Base-by-base conservation (phyloP, 1,284 basidiomycete genomes). In the Irpex sp. region DNA sequence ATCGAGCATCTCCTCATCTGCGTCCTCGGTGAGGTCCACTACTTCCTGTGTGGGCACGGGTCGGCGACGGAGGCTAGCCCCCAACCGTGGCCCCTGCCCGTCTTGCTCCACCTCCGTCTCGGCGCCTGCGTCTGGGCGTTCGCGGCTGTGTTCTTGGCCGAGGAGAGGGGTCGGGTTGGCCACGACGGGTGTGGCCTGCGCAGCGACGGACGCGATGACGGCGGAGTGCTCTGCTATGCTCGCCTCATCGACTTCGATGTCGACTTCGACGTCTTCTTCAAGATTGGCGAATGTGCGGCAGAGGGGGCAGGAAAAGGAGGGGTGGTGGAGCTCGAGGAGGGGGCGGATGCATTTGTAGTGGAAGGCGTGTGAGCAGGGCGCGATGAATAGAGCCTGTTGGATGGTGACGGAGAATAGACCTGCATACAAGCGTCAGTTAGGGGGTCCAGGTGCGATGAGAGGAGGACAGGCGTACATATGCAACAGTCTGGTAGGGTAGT, bases 311-410 rank as follows among this genome's bases (percentile, higher is more conserved):
- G 89, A 93, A 78, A 99, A 99, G 2, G 94, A 93, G 0, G 97
- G 94, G 70, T 97, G 88, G 76, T 98, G 96, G 44, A 85, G 77
- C 69, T 92, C 85, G 52, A 99, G 83, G 15, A 98, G 81, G 0
- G 96, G 96, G 0, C 95, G 87, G 68, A 99, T 97, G 77, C 97
- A 99, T 77, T 98, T 98, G 86, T 93, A 98, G 78, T 98, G 97
- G 81, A 97, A 98, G 0, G 96, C 91, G 77, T 98, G 97, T 5
- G 94, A 97, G 76, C 94, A 96, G 0, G 94, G 94, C 37, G 96
- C 96, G 73, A 99, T 97, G 80, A 99, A 99, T 31, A 99, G 85
- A 0, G 96, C 93, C 77, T 99, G 97, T 67, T 92, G 94, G 69
- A 98, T 96, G 0, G 93, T 93, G 4, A 99, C 96, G 4, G 89